Evolutionary conservation across 2,329 filamentous ascomycete genomes (phyloP).

Genomic region (Aspergillus pseudoviridinutans): DNA sequence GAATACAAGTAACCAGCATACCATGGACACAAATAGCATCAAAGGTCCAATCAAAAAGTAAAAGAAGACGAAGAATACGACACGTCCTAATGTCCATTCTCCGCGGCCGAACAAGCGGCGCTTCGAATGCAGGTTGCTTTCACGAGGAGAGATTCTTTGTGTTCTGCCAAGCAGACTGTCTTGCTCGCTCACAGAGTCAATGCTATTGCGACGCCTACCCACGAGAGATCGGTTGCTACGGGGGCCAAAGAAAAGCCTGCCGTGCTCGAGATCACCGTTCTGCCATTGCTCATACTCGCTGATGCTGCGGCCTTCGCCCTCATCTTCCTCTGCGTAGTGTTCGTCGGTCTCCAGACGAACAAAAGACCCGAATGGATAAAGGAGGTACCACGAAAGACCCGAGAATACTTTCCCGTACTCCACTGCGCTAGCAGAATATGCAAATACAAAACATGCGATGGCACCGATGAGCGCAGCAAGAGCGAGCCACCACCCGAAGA

Average conservation of each 20-base stretch:
- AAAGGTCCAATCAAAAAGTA: conserved; percentile 86
- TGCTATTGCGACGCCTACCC: conserved; percentile 79
- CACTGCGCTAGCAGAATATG: conserved; percentile 71
- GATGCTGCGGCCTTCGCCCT: conserved; percentile 93
- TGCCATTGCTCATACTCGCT: conserved; percentile 99
- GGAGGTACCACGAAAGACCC: conserved; percentile 78
- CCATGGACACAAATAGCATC: conserved; percentile 75
- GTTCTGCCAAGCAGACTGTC: conserved; percentile 78
- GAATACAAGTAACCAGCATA: conserved; percentile 97
- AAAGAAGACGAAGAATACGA: conserved; percentile 95
- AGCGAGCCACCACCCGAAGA: conserved; percentile 96
- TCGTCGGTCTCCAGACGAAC: conserved; percentile 92
- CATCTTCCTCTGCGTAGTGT: conserved; percentile 87
- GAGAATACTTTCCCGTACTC: conserved; percentile 84
- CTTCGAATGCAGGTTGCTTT: conserved; percentile 57
- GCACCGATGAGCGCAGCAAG: conserved; percentile 70
- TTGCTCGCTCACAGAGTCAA: conserved; percentile 84
- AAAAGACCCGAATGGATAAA: conserved; percentile 97
- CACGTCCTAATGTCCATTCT: conserved; percentile 89
- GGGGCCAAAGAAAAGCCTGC: conserved; percentile 91
- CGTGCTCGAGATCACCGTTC: conserved; percentile 92
- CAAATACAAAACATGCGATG: conserved; percentile 72
- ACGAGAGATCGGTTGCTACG: conserved; percentile 71
- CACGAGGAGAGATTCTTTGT: conserved; percentile 47
- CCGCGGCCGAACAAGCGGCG: conserved; percentile 89